Evolutionary conservation across 2,329 filamentous ascomycete genomes (phyloP).

Genomic region (Ilyonectria destructans): DNA sequence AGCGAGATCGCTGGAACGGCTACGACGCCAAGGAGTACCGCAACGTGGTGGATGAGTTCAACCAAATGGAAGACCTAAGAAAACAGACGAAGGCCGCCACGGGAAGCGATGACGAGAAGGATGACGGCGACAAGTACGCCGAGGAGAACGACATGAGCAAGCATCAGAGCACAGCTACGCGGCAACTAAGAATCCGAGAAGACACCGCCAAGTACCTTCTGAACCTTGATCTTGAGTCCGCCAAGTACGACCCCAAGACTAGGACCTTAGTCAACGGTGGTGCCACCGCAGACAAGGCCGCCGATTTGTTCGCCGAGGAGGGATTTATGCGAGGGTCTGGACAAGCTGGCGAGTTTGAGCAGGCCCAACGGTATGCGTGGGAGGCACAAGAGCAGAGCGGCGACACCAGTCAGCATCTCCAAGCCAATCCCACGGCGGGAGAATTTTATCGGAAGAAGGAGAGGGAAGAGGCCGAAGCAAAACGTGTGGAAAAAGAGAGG

Average conservation of each 20-base stretch:
- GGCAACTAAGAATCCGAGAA: constrained; percentile 92
- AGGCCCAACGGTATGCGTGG: constrained; percentile 93
- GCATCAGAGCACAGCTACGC: constrained; percentile 90
- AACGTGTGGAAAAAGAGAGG: constrained; percentile 78
- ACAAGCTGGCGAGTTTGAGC: constrained; percentile 93
- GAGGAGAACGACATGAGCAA: constrained; percentile 98
- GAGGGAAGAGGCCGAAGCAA: constrained; percentile 79
- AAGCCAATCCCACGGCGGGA: constrained; percentile 96
- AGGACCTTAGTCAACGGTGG: constrained; percentile 90
- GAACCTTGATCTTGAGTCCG: constrained; percentile 95
- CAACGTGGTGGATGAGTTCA: constrained; percentile 90
- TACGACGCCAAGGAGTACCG: constrained; percentile 92
- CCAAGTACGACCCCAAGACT: constrained; percentile 98
- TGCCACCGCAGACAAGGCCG: constrained; percentile 84
- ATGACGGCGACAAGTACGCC: constrained; percentile 84
- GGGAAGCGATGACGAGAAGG: constrained; percentile 67
- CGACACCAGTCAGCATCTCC: constrained; percentile 87
- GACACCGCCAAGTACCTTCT: constrained; percentile 98
- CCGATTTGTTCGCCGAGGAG: constrained; percentile 90
- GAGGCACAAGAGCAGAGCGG: constrained; percentile 90
- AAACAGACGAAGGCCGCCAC: constrained; percentile 66
- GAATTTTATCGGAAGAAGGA: constrained; percentile 89
- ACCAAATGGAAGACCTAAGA: constrained; percentile 86
- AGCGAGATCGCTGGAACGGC: constrained; percentile 98
- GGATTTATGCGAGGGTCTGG: constrained; percentile 92